Evolutionary conservation across 2,329 filamentous ascomycete genomes (phyloP), one percentile per base, ranked within the genome.

Genomic region (Talaromyces sp.): DNA sequence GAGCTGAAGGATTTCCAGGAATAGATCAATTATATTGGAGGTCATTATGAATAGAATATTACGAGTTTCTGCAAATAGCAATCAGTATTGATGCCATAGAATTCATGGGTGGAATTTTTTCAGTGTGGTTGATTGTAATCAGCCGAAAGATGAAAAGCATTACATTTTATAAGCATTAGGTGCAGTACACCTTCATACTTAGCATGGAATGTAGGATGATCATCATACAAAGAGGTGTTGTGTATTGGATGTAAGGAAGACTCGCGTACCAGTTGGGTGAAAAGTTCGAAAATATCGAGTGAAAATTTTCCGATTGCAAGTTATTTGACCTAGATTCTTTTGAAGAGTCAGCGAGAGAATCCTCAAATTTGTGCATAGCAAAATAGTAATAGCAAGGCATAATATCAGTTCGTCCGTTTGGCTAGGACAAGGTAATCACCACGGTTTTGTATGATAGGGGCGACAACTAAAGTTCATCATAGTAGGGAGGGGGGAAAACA

Each of bases 101-200:
- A 51, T 39, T 40, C 40, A 66, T 65, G 59, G 16, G 53, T 56
- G 55, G 13, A 51, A 61, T 40, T 46, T 44, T 55, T 42, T 47
- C 47, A 36, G 44, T 45, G 52, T 50, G 47, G 41, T 56, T 51
- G 32, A 55, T 57, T 62, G 51, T 63, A 69, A 72, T 84, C 82
- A 84, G 80, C 75, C 75, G 82, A 84, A 84, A 84, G 82, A 84
- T 84, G 82, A 84, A 83, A 83, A 84, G 79, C 78, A 79, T 77
- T 80, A 82, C 80, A 80, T 77, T 69, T 75, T 69, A 73, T 74
- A 81, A 80, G 73, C 80, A 82, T 76, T 68, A 77, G 76, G 70
- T 70, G 67, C 68, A 67, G 60, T 59, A 59, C 70, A 72, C 73
- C 79, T 79, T 83, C 80, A 83, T 81, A 75, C 72, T 84, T 84